Evolutionary conservation across 441 rosid species (phyloP).

Genomic region (Pelargonium cotyledonis): DNA sequence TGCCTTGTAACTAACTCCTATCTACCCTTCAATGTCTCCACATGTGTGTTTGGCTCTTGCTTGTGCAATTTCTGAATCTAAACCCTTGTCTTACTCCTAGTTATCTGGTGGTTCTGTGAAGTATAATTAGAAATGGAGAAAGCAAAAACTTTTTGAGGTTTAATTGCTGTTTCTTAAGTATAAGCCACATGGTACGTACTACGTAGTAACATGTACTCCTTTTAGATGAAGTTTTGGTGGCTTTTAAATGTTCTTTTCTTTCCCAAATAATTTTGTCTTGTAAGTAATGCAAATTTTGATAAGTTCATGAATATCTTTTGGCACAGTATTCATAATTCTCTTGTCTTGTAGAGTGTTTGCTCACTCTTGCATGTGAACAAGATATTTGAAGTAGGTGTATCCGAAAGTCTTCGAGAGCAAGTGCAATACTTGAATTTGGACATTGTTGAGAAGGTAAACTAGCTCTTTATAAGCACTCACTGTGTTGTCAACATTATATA

Average conservation of each 20-base stretch:
- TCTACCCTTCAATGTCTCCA: background rate
- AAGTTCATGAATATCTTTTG: background rate
- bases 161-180: background rate
- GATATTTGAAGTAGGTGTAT: slow-evolving; percentile 79
- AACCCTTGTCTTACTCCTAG: slow-evolving; percentile 1
- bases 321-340: slow-evolving; percentile 10
- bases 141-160: background rate
- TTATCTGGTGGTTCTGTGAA: slow-evolving; percentile 3
- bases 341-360: slow-evolving; percentile 54
- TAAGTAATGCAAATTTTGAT: background rate
- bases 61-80: background rate
- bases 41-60: background rate
- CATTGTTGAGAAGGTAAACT: slow-evolving; percentile 64
- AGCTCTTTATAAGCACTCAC: slow-evolving; percentile 11
- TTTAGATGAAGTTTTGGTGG: background rate
- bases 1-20: background rate
- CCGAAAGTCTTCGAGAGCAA: slow-evolving; percentile 64
- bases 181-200: background rate
- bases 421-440: slow-evolving; percentile 54
- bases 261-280: background rate
- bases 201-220: background rate
- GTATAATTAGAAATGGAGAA: background rate
- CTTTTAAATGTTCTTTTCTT: background rate
- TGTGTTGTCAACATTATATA: slow-evolving; percentile 9
- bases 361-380: slow-evolving; percentile 79